Percentiles rank a stretch among this genome's conserved stretches.
These are phyloP conservation scores for Phalaenopsis aphrodite DNA, from an alignment of 106 monocot genomes.

Conservation along the genomic window DNA sequence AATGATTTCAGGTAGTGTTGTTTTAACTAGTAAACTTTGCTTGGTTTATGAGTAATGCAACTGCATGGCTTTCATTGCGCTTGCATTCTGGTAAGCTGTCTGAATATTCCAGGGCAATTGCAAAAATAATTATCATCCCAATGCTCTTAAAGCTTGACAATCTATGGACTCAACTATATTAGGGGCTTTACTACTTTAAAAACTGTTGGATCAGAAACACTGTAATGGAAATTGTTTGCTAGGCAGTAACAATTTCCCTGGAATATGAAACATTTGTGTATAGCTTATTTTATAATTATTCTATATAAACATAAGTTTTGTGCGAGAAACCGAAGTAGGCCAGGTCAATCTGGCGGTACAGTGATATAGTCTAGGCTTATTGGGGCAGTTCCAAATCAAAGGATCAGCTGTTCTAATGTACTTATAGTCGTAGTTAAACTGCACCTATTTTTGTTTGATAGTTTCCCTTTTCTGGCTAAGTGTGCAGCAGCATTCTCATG, in stretches of 20 bases:
- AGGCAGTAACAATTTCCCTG: neutral
- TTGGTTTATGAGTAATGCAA: neutral
- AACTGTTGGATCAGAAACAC: too few species aligned
- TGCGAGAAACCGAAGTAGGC: neutral
- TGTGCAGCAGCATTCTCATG: neutral
- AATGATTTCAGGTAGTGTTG: neutral
- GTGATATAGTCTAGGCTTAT: neutral
- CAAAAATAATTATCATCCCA: neutral
- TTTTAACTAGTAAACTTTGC: neutral
- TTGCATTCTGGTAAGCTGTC: neutral
- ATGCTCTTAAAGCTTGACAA: neutral
- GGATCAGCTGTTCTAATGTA: neutral
- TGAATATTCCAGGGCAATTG: neutral
- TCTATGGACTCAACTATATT: neutral
- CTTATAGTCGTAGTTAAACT: neutral
- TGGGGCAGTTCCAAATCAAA: neutral
- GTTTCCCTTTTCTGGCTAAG: neutral
- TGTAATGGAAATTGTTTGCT: too few species aligned
- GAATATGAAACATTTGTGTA: neutral
- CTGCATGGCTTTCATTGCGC: neutral
- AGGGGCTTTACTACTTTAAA: neutral
- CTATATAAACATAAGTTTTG: too few species aligned
- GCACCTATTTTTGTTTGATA: neutral
- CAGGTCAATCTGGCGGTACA: neutral
- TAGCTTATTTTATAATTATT: neutral